Conservation (phyloP, 192 early-diverging fungal species). For the Geranomyces michiganensis region DNA sequence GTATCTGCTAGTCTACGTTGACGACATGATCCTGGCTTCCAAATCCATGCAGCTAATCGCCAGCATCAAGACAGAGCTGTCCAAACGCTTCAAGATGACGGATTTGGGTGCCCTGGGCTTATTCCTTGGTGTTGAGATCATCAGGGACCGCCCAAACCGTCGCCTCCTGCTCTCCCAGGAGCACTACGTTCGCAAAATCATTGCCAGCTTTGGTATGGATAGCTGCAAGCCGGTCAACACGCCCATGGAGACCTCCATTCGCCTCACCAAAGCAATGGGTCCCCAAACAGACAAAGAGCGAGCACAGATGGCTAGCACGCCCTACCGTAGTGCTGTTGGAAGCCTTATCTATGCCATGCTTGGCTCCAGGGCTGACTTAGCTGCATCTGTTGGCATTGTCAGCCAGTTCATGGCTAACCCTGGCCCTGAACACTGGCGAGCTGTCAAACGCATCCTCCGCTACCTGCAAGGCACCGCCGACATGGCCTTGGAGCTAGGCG, state of each 20-base stretch:
- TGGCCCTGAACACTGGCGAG: neutral
- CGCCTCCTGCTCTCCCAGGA: neutral
- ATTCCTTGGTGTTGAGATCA: slow-evolving; percentile 2
- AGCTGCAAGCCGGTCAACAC: too few relatives aligned
- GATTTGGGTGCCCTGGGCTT: neutral
- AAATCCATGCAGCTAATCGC: neutral
- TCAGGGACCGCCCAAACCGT: neutral
- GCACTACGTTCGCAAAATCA: neutral
- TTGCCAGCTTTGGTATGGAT: neutral
- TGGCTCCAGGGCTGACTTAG: slow-evolving; percentile 8
- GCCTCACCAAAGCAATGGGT: neutral
- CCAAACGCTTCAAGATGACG: slow-evolving; percentile 20
- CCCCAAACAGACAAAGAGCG: slow-evolving; percentile 11
- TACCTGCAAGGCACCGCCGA: slow-evolving; percentile 36
- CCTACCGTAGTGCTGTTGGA: slow-evolving; percentile 14
- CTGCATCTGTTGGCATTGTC: slow-evolving; percentile 11
- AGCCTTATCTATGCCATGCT: slow-evolving; percentile 21
- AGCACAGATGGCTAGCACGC: neutral
- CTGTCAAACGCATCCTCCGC: slow-evolving; percentile 27
- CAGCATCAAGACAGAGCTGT: neutral
- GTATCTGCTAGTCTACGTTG: slow-evolving; percentile 13
- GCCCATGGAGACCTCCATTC: slow-evolving; percentile 1
- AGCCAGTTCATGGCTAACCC: slow-evolving; percentile 14
- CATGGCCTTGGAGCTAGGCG: slow-evolving; percentile 18
- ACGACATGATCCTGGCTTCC: slow-evolving; percentile 17